phyloP scores from a whole-genome alignment of 2,329 filamentous ascomycete genomes.

The Lachnellula arida region DNA sequence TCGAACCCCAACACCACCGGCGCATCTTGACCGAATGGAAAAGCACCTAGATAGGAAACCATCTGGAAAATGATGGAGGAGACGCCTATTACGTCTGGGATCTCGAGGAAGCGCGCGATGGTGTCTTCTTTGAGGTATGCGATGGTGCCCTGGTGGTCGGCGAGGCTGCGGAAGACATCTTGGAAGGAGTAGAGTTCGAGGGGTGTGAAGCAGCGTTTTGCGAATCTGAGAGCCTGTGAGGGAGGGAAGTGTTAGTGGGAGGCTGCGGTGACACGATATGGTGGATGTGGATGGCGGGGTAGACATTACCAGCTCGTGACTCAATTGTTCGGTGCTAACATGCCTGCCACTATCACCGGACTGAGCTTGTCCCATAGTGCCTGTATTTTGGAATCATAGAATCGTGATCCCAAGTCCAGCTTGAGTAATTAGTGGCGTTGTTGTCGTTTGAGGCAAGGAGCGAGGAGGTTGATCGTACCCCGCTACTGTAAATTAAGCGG shows the following conservation, averaged over 20 bases:
- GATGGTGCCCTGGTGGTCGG: constrained; percentile 57
- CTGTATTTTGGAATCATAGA: not conserved
- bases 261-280: not conserved
- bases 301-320: constrained; percentile 30
- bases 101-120: constrained; percentile 65
- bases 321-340: constrained; percentile 29
- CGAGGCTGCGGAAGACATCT: constrained; percentile 66
- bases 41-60: constrained; percentile 65
- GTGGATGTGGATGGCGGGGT: constrained; percentile 1
- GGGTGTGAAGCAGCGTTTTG: constrained; percentile 64
- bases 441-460: not conserved
- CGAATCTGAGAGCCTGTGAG: constrained; percentile 56
- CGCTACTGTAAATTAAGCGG: not conserved
- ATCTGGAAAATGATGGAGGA: constrained; percentile 69
- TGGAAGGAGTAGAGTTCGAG: constrained; percentile 70
- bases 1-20: constrained; percentile 66
- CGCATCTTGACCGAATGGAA: constrained; percentile 67
- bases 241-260: constrained; percentile 7
- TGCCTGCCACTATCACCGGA: constrained; percentile 24
- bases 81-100: constrained; percentile 64
- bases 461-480: not conserved
- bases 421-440: not conserved
- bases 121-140: constrained; percentile 67
- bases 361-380: constrained; percentile 33
- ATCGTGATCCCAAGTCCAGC: constrained; percentile 15